Evolutionary conservation across 352 stramenopile species (phyloP).

Genomic region (Thalassiosira mediterranea): DNA sequence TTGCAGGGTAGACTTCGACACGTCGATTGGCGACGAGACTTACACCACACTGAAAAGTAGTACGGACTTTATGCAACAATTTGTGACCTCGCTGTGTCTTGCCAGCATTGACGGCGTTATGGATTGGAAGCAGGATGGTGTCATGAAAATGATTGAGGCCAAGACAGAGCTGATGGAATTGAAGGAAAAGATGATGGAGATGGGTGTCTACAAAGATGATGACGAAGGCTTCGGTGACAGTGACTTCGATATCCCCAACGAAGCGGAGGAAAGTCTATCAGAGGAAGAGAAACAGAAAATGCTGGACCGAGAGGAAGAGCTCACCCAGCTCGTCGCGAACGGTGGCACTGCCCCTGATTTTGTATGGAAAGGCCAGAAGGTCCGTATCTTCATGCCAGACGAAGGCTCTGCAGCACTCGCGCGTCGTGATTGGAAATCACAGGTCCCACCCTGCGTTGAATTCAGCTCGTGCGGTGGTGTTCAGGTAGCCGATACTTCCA

Average conservation of each 20-base stretch:
- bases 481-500: conserved; percentile 58
- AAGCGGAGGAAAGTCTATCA: conserved; percentile 3
- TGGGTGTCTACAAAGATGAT: conserved; percentile 36
- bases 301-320: conserved; percentile 40
- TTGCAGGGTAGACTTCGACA: conserved; percentile 86
- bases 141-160: conserved; percentile 60
- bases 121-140: conserved; percentile 56
- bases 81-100: conserved; percentile 64
- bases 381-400: conserved; percentile 86
- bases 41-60: conserved; percentile 84
- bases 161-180: conserved; percentile 59
- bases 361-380: conserved; percentile 57
- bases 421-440: conserved; percentile 78
- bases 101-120: conserved; percentile 58
- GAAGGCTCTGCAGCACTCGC: conserved; percentile 84
- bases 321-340: conserved; percentile 42
- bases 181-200: conserved; percentile 28
- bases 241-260: conserved; percentile 1
- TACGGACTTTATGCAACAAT: conserved; percentile 82
- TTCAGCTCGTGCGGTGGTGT: conserved; percentile 72
- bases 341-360: conserved; percentile 38
- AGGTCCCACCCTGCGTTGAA: conserved; percentile 72
- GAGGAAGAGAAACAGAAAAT: conserved; percentile 47
- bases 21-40: conserved; percentile 84
- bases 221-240: conserved; percentile 25